Evolutionary conservation across 1,284 basidiomycete species (phyloP), one percentile per base, ranked within the genome.

Genomic region (Hortiboletus rubellus): DNA sequence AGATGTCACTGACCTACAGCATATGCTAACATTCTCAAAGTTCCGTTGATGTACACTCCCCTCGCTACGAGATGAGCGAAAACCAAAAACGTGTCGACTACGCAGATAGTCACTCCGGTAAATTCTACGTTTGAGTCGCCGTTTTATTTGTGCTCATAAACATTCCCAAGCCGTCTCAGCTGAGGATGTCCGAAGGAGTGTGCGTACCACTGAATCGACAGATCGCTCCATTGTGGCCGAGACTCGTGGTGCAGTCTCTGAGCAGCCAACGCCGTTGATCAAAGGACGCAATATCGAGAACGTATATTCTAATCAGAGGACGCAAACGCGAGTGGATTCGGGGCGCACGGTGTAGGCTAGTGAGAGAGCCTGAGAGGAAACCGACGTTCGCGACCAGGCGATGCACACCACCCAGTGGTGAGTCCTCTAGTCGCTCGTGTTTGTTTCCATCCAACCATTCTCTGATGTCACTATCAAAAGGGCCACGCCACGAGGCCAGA

Each of bases 391-490:
- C 31, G 31, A 48, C 24, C 27, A 9, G 7, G 24, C 14, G 12
- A 34, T 10, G 11, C 18, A 27, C 2, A 22, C 11, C 9, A 27
- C 7, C 11, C 44, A 27, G 27, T 43, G 3, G 63, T 65, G 42
- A 61, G 62, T 47, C 11, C 15, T 44, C 11, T 48, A 24, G 12
- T 7, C 12, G 15, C 22, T 6, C 10, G 2, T 2, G 15, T 31
- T 43, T 11, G 15, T 47, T 38, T 40, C 11, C n/a, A 3, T 37
- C 12, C 12, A 5, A 27, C 3, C 18, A 7, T 38, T 1, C 17
- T n/a, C 10, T 57, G 33, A 60, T 9, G 31, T 43, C 14, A 38
- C 41, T 3, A 3, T 38, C 10, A 38, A 27, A 38, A 66, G 55
- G 47, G 15, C 4, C n/a, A 15, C 11, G 31, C 55, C 43, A 38